Evolutionary conservation across 371 early-diverging fungal species (phyloP).

Genomic region (Mucor mucedo): DNA sequence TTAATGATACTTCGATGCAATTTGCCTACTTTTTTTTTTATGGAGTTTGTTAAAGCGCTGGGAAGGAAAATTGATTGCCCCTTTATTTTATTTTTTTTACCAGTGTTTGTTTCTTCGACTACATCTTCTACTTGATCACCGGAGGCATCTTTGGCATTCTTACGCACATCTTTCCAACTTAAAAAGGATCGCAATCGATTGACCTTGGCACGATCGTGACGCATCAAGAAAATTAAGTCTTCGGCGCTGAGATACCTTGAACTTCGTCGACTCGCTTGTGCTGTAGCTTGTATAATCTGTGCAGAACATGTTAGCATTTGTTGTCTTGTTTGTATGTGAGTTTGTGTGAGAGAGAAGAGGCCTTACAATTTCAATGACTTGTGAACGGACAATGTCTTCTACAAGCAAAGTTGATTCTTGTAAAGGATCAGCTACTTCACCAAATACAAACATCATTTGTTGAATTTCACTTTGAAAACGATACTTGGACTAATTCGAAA

Average conservation of each 20-base stretch:
- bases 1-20: constrained; percentile 79
- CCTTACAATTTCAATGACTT: constrained; percentile 91
- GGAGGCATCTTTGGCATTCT: constrained; percentile 80
- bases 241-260: constrained; percentile 87
- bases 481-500: constrained; percentile 31
- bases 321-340: background rate
- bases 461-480: constrained; percentile 77
- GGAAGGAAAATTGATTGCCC: no score
- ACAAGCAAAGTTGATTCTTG: constrained; percentile 86
- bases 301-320: no score
- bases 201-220: constrained; percentile 92
- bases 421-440: constrained; percentile 90
- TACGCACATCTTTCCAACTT: constrained; percentile 96
- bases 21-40: constrained; percentile 36
- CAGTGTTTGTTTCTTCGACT: constrained; percentile 71
- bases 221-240: constrained; percentile 95
- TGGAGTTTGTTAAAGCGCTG: no score
- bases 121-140: constrained; percentile 74
- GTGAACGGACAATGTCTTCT: constrained; percentile 94
- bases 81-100: constrained; percentile 12
- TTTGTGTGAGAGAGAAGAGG: background rate
- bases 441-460: constrained; percentile 99
- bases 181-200: constrained; percentile 89
- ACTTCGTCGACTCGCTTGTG: constrained; percentile 82
- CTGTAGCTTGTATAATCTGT: constrained; percentile 84